Percentiles rank a stretch among this genome's conserved stretches.
Evolutionary conservation across 108 stramenopile genomes (phyloP).

Genomic region (Aurantiochytrium sp.): DNA sequence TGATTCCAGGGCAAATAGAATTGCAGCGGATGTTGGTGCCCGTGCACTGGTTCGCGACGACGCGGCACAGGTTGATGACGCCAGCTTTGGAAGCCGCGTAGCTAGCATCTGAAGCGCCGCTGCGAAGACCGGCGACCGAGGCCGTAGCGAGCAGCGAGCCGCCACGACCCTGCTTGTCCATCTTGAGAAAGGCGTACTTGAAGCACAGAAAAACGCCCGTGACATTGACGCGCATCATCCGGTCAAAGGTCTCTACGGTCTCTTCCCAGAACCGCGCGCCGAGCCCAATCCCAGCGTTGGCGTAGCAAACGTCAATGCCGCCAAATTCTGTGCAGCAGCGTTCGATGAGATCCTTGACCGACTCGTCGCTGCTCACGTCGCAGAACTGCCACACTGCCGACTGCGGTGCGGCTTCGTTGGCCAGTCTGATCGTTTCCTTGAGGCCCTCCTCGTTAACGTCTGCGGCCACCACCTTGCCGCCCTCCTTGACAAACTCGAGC

Average conservation of each 20-base stretch:
- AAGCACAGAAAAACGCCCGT: neutral
- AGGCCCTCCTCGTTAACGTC: neutral
- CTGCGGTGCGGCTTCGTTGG: neutral
- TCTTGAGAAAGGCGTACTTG: neutral
- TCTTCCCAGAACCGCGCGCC: neutral
- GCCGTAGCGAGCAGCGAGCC: conserved; percentile 2
- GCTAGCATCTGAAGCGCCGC: neutral
- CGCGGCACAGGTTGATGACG: conserved; percentile 2
- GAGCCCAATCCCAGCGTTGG: neutral
- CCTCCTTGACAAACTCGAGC: neutral
- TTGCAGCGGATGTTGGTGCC: conserved; percentile 7
- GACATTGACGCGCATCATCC: neutral
- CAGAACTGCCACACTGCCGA: neutral
- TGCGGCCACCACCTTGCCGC: neutral
- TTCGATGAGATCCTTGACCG: neutral
- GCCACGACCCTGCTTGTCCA: neutral
- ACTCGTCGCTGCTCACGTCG: too few relatives aligned
- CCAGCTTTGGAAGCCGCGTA: neutral
- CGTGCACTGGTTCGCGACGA: neutral
- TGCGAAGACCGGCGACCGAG: neutral
- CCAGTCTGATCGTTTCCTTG: neutral
- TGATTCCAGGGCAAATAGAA: neutral
- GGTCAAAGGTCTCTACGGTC: neutral
- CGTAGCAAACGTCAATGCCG: neutral
- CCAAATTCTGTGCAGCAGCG: neutral